A percentile compares a stretch with the other conserved stretches of the same genome.
Conservation (phyloP, 805 yeast species). For the Candida sakaeoensis region DNA sequence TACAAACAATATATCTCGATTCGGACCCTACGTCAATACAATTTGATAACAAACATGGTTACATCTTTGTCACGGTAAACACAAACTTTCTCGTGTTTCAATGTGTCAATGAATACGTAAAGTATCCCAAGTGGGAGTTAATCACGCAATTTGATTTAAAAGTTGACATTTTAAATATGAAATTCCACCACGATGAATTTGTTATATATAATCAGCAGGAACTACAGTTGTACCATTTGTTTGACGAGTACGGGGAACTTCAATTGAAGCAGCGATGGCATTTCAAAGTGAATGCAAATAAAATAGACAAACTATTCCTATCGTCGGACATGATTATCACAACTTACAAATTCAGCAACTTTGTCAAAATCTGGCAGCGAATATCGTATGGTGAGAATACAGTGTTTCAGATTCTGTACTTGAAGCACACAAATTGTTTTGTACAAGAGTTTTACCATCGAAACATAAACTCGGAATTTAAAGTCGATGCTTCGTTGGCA, state of each 20-base stretch:
- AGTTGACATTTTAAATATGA: slow-evolving; percentile 34
- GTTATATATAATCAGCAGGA: slow-evolving; percentile 53
- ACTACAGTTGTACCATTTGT: slow-evolving; percentile 52
- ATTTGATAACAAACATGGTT: slow-evolving; percentile 58
- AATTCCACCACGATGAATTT: slow-evolving; percentile 62
- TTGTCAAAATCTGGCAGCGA: slow-evolving; percentile 78
- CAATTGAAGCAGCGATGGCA: slow-evolving; percentile 40
- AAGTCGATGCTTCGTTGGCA: slow-evolving; percentile 26
- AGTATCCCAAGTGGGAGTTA: slow-evolving; percentile 44
- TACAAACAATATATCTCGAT: slow-evolving; percentile 76
- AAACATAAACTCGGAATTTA: slow-evolving; percentile 11
- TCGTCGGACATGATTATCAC: slow-evolving; percentile 67
- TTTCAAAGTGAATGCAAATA: slow-evolving; percentile 50
- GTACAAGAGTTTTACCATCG: slow-evolving; percentile 63
- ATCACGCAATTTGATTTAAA: slow-evolving; percentile 20
- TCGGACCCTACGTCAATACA: slow-evolving; percentile 65
- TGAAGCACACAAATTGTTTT: slow-evolving; percentile 55
- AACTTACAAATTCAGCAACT: slow-evolving; percentile 56
- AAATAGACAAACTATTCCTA: slow-evolving; percentile 53
- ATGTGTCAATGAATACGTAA: slow-evolving; percentile 52
- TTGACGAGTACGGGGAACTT: slow-evolving; percentile 43
- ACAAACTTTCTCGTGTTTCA: slow-evolving; percentile 45
- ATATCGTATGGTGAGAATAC: slow-evolving; percentile 57
- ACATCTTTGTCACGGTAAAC: slow-evolving; percentile 49
- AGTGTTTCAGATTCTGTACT: slow-evolving; percentile 64